Conservation (phyloP, 345 rosid genomes). For the Hibiscus mutabilis region DNA sequence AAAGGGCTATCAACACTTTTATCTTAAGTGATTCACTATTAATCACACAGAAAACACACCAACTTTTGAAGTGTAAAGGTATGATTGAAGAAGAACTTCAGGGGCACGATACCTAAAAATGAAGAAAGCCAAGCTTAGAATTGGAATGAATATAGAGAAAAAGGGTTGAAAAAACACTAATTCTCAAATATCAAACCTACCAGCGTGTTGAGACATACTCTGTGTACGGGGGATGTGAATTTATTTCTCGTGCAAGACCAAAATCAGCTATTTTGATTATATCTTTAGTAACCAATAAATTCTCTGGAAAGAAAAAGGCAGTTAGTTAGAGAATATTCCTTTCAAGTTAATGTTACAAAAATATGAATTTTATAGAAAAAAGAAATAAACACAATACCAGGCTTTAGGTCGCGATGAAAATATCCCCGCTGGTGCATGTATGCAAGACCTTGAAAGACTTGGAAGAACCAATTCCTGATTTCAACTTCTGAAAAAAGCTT, state of each 20-base stretch:
- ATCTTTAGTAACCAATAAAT: constrained; percentile 71
- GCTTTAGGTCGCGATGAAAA: constrained; percentile 97
- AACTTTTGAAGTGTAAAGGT: constrained; percentile 67
- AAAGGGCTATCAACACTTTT: not conserved
- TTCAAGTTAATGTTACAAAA: not conserved
- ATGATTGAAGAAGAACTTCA: constrained; percentile 85
- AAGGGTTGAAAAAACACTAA: not conserved
- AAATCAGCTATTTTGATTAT: constrained; percentile 89
- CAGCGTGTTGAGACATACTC: constrained; percentile 97
- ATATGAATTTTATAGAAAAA: not conserved
- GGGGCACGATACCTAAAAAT: constrained; percentile 89
- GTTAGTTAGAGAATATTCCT: not conserved
- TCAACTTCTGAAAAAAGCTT: constrained; percentile 71
- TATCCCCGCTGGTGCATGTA: constrained; percentile 93
- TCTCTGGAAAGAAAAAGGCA: constrained; percentile 37
- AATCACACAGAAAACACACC: constrained; percentile 42
- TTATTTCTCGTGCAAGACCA: constrained; percentile 88
- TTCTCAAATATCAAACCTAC: constrained; percentile 35
- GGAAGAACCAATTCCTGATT: constrained; percentile 86
- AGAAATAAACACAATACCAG: constrained; percentile 39
- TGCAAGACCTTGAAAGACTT: constrained; percentile 93
- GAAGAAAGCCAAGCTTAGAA: not conserved
- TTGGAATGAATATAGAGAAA: not conserved
- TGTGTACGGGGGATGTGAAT: constrained; percentile 79
- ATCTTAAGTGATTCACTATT: not conserved